Conservation (phyloP, 345 rosid species). For the Combretum micranthum region DNA sequence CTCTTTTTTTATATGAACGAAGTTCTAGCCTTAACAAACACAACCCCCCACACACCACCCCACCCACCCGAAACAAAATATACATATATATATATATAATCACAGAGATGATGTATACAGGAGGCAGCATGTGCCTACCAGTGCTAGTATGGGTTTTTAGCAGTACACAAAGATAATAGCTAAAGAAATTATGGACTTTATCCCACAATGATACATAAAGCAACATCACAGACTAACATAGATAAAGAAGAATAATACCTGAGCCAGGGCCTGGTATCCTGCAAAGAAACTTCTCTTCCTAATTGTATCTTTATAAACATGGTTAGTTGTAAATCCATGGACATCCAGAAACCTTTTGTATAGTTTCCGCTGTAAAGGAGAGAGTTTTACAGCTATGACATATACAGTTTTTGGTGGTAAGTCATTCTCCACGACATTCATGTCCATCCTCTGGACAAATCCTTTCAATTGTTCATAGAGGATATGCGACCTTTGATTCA, state of each 20-base stretch:
- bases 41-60: too few species aligned
- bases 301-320: conserved; percentile 52
- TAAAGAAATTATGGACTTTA: too few species aligned
- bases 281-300: conserved; percentile 85
- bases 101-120: too few species aligned
- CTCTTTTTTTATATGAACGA: too few species aligned
- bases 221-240: conserved; percentile 3
- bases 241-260: conserved; percentile 39
- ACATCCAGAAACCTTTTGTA: conserved; percentile 92
- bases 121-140: too few species aligned
- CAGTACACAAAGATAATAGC: too few species aligned
- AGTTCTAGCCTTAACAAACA: too few species aligned
- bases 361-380: conserved; percentile 79
- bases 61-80: too few species aligned
- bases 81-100: too few species aligned
- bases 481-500: conserved; percentile 99
- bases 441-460: conserved; percentile 99
- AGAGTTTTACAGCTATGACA: conserved; percentile 92
- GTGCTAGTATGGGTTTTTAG: too few species aligned
- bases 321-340: conserved; percentile 69
- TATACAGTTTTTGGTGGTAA: conserved; percentile 98
- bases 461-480: conserved; percentile 96
- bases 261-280: conserved; percentile 98
- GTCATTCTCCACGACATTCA: conserved; percentile 93
- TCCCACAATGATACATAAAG: neutral